Conservation (phyloP, 768 basidiomycete genomes). For the Amanita subjunquillea region DNA sequence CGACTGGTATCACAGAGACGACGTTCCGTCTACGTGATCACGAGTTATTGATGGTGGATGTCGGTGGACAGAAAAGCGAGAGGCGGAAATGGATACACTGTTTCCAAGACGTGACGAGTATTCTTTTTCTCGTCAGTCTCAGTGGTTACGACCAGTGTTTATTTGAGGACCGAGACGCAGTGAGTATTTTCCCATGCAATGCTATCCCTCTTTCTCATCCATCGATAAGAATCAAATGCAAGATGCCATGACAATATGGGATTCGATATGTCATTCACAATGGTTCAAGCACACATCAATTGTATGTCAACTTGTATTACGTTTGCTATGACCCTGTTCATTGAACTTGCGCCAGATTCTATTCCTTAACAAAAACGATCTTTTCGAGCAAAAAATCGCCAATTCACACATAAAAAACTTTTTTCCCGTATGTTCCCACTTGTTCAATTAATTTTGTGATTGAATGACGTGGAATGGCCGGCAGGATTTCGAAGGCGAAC, state of each 20-base stretch:
- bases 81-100: constrained; percentile 92
- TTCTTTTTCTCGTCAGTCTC: constrained; percentile 83
- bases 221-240: constrained; percentile 86
- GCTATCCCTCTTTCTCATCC: not conserved
- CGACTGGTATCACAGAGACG: constrained; percentile 88
- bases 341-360: constrained; percentile 48
- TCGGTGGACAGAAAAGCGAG: constrained; percentile 90
- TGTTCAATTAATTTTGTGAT: not conserved
- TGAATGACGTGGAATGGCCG: not conserved
- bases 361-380: constrained; percentile 92
- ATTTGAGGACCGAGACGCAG: constrained; percentile 86
- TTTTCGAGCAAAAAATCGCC: constrained; percentile 78
- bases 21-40: constrained; percentile 70
- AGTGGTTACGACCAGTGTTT: constrained; percentile 93
- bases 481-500: constrained; percentile 79
- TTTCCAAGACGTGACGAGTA: constrained; percentile 91
- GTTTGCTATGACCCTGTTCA: not conserved
- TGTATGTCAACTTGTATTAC: constrained; percentile 31
- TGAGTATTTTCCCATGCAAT: constrained; percentile 26
- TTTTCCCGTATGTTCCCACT: constrained; percentile 56
- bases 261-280: constrained; percentile 94
- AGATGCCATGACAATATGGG: constrained; percentile 98
- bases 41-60: constrained; percentile 90
- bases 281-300: constrained; percentile 96
- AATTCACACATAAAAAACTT: constrained; percentile 80